phyloP scores from a whole-genome alignment of 129 eudicot species.

The Artemisia tridentata region DNA sequence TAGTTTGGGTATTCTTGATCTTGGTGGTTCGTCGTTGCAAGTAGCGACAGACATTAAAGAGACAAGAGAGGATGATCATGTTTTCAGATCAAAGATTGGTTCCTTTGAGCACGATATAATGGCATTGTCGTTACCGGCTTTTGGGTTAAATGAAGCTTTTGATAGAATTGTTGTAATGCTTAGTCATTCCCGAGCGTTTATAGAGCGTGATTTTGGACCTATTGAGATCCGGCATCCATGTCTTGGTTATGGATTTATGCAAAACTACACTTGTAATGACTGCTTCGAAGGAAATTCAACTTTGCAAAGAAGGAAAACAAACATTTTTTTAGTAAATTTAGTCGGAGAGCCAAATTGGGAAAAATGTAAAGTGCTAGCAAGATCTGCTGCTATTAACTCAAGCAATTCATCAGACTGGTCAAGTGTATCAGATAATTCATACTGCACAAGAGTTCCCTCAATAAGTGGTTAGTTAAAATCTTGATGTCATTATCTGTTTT shows the following conservation, averaged over 20 bases:
- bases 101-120: conserved; percentile 47
- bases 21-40: conserved; percentile 93
- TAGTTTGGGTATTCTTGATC: conserved; percentile 84
- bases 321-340: conserved; percentile 31
- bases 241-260: conserved; percentile 50
- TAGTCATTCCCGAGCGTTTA: conserved; percentile 40
- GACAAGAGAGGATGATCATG: conserved; percentile 21
- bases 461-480: conserved; percentile 41
- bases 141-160: conserved; percentile 88
- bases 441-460: conserved; percentile 47
- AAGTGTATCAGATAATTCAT: conserved; percentile 33
- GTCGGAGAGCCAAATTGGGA: conserved; percentile 83
- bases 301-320: conserved; percentile 21
- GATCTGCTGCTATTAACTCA: conserved; percentile 63
- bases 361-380: conserved; percentile 59
- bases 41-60: conserved; percentile 55
- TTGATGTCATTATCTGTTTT: not conserved
- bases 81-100: conserved; percentile 55
- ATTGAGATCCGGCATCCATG: conserved; percentile 74
- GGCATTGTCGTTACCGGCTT: conserved; percentile 70
- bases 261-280: conserved; percentile 60
- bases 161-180: conserved; percentile 69
- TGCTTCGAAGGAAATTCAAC: conserved; percentile 41
- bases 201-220: conserved; percentile 34
- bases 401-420: conserved; percentile 51